Evolutionary conservation across 2,329 filamentous ascomycete species (phyloP), one percentile per base, ranked within the genome.

Genomic region (Colletotrichum tropicicola): DNA sequence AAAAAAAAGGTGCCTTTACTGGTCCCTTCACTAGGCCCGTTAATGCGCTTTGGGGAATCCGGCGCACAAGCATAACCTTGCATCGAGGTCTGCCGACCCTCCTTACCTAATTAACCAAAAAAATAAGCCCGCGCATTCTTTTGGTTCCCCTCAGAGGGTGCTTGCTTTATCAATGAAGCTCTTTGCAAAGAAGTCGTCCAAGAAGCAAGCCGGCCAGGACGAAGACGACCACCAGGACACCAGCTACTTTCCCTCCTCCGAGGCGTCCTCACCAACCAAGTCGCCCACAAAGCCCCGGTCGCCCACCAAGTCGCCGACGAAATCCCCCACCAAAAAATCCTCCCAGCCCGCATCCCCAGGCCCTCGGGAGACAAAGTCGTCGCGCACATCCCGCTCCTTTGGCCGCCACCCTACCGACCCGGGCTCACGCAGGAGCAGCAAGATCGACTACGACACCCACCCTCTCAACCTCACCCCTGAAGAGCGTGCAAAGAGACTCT

Each of bases 381-480:
- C 81, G 37, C 80, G 79, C 68, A 77, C 74, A 53, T 81, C 81
- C 61, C 78, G 83, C 63, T 74, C 82, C 56, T 86, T 80, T 68
- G 75, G 74, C 59, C 81, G 84, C 66, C 80, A 85, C 67, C 78
- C 83, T 37, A 83, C 82, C 64, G 84, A 86, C 63, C 77, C 82
- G 23, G 77, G 78, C 55, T 78, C 76, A 28, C 75, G 75, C 15
- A 82, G 85, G 59, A 82, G 85, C 68, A 80, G 79, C 71, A 88
- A 87, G 75, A 79, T 83, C 73, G 89, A 92, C 75, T 84, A 84
- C 68, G 87, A 95, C 75, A 91, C 89, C 3, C 94, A 98, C 78
- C 95, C 95, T 39, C 86, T 98, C 55, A 98, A 98, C 74, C 88
- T 97, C 21, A 93, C 91, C 2, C 94, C 94, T 48, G 94, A 97